Evolutionary conservation across 202 grass and related monocot genomes (phyloP).

Genomic region (Hordeum pubiflorum): DNA sequence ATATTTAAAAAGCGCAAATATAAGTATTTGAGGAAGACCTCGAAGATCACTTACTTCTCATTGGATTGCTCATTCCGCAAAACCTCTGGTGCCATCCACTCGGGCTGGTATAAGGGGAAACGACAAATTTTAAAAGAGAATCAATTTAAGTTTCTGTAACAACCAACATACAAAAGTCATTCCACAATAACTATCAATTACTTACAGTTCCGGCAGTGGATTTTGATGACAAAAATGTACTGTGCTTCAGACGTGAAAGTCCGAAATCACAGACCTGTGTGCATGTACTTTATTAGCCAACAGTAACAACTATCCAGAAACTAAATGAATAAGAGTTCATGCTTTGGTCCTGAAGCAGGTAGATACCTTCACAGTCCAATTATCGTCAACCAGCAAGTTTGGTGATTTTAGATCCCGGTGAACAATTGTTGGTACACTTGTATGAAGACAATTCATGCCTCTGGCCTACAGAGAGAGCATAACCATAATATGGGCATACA

Average conservation of each 20-base stretch:
- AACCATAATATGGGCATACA: slow-evolving; percentile 15
- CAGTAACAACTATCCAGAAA: background rate
- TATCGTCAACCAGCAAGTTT: slow-evolving; percentile 88
- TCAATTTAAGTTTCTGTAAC: background rate
- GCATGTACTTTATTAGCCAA: slow-evolving; percentile 27
- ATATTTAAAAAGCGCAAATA: slow-evolving; percentile 7
- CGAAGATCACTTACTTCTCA: slow-evolving; percentile 59
- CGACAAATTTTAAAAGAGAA: background rate
- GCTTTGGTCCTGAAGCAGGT: slow-evolving; percentile 6
- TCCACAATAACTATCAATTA: slow-evolving; percentile 5
- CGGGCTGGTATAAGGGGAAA: slow-evolving; percentile 51
- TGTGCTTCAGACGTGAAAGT: slow-evolving; percentile 89
- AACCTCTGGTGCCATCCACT: slow-evolving; percentile 94
- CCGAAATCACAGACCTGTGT: slow-evolving; percentile 91
- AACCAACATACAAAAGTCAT: slow-evolving; percentile 7
- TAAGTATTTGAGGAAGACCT: background rate
- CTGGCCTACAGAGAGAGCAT: slow-evolving; percentile 48
- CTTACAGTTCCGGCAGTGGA: slow-evolving; percentile 92
- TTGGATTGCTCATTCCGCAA: slow-evolving; percentile 82
- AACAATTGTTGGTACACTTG: slow-evolving; percentile 79
- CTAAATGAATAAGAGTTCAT: slow-evolving; percentile 8
- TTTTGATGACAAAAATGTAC: slow-evolving; percentile 86
- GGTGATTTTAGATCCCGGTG: slow-evolving; percentile 93
- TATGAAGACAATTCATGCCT: slow-evolving; percentile 96
- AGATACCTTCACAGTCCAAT: slow-evolving; percentile 88